These are phyloP conservation scores for Acanthamoeba royreba DNA, from an alignment of 208 protist genomes.

Conservation along the genomic window DNA sequence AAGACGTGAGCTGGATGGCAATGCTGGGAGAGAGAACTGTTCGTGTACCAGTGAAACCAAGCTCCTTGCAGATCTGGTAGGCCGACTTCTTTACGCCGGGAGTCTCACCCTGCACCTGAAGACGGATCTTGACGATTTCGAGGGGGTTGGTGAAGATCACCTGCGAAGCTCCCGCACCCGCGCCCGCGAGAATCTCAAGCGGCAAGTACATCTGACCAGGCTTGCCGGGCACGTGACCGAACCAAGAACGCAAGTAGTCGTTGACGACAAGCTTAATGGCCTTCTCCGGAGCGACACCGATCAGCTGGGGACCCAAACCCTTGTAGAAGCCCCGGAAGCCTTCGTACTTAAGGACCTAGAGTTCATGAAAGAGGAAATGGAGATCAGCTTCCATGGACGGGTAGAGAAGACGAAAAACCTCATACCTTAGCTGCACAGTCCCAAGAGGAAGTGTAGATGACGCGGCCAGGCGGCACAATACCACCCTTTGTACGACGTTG, in stretches of 20 bases:
- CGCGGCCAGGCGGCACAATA: neutral
- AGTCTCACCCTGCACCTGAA: slow-evolving; percentile 69
- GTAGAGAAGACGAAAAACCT: slow-evolving; percentile 44
- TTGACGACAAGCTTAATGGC: slow-evolving; percentile 79
- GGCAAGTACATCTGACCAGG: slow-evolving; percentile 73
- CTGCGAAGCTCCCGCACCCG: slow-evolving; percentile 67
- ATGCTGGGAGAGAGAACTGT: neutral
- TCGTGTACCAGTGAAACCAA: slow-evolving; percentile 69
- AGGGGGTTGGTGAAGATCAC: slow-evolving; percentile 80
- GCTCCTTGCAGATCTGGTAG: slow-evolving; percentile 65
- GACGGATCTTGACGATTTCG: slow-evolving; percentile 80
- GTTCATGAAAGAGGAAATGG: neutral
- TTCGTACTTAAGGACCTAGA: slow-evolving; percentile 24
- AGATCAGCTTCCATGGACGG: neutral
- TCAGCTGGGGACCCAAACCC: slow-evolving; percentile 73
- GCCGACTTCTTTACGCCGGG: slow-evolving; percentile 56
- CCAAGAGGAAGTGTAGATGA: slow-evolving; percentile 7
- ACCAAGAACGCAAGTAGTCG: slow-evolving; percentile 67
- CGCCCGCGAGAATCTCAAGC: slow-evolving; percentile 73
- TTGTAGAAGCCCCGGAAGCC: slow-evolving; percentile 70
- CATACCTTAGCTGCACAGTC: slow-evolving; percentile 48
- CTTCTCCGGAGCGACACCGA: slow-evolving; percentile 80
- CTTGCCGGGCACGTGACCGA: slow-evolving; percentile 40
- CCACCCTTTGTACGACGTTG: slow-evolving; percentile 55
- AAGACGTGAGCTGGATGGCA: neutral